Evolutionary conservation across 108 stramenopile species (phyloP).

Genomic region (Conticribra weissflogii): DNA sequence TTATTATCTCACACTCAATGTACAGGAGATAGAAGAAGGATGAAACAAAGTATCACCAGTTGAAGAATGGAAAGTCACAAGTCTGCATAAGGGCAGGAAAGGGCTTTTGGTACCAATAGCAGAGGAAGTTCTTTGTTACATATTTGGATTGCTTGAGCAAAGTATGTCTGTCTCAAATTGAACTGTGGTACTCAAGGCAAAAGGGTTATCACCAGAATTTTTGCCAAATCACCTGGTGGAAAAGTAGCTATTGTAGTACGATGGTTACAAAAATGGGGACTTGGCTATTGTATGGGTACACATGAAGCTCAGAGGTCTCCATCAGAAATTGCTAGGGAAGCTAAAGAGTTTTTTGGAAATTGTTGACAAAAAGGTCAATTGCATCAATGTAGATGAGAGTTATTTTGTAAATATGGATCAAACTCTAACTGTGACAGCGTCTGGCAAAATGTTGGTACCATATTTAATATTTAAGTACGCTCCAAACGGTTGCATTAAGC

Average conservation of each 20-base stretch:
- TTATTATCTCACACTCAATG: too few species aligned
- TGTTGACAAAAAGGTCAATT: not conserved
- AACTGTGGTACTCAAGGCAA: not conserved
- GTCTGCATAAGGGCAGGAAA: too few species aligned
- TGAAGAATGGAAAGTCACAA: too few species aligned
- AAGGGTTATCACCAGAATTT: not conserved
- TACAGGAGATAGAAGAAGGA: too few species aligned
- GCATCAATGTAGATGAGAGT: too few species aligned
- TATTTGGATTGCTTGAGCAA: not conserved
- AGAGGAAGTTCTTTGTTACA: too few species aligned
- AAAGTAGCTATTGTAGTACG: not conserved
- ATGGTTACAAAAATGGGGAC: not conserved
- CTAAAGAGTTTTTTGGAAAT: not conserved
- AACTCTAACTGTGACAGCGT: not conserved
- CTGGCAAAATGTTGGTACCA: not conserved
- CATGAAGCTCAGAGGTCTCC: not conserved
- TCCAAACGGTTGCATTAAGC: not conserved
- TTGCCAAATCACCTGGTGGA: not conserved
- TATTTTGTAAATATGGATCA: conserved; percentile 4
- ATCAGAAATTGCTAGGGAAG: not conserved
- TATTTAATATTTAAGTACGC: not conserved
- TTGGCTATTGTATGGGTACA: not conserved
- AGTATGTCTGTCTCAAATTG: not conserved
- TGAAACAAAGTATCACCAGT: too few species aligned
- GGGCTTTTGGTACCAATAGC: too few species aligned